Percentiles rank a stretch among this genome's conserved stretches.
Evolutionary conservation across 169 alveolate genomes (phyloP).

Genomic region (Pseudocohnilembus persalinus): DNA sequence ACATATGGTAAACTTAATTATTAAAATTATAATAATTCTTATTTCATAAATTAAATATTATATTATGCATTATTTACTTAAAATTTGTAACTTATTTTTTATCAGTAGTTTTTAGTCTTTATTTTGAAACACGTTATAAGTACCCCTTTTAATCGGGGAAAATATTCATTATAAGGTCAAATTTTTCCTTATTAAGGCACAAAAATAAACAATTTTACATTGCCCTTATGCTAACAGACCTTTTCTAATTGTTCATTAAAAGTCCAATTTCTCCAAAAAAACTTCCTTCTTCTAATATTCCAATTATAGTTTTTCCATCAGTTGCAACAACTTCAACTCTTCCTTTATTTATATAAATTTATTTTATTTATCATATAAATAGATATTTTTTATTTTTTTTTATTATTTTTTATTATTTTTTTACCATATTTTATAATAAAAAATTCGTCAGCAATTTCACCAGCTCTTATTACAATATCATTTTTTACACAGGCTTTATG

Average conservation of each 20-base stretch:
- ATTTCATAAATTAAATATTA: too few species aligned
- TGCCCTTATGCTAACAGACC: conserved; percentile 49
- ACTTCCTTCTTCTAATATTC: conserved; percentile 46
- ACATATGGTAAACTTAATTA: background rate
- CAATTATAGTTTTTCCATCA: conserved; percentile 49
- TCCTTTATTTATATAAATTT: too few species aligned
- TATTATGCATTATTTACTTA: background rate
- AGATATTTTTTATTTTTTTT: too few species aligned
- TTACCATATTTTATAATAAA: conserved; percentile 46
- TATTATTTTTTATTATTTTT: too few species aligned
- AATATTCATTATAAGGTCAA: conserved; percentile 14
- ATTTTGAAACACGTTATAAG: conserved; percentile 40
- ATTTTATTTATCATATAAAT: too few species aligned
- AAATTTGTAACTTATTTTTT: conserved; percentile 32
- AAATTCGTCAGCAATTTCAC: conserved; percentile 53
- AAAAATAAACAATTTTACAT: conserved; percentile 41
- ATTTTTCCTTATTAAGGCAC: conserved; percentile 31
- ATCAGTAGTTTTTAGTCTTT: conserved; percentile 46
- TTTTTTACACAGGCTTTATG: conserved; percentile 39
- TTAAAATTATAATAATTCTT: background rate
- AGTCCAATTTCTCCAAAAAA: conserved; percentile 66
- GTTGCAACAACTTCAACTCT: conserved; percentile 43
- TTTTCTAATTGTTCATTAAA: conserved; percentile 20
- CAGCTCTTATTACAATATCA: conserved; percentile 33
- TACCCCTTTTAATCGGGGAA: conserved; percentile 43